Evolutionary conservation across 2,329 filamentous ascomycete species (phyloP).

Genomic region (Capronia coronata): DNA sequence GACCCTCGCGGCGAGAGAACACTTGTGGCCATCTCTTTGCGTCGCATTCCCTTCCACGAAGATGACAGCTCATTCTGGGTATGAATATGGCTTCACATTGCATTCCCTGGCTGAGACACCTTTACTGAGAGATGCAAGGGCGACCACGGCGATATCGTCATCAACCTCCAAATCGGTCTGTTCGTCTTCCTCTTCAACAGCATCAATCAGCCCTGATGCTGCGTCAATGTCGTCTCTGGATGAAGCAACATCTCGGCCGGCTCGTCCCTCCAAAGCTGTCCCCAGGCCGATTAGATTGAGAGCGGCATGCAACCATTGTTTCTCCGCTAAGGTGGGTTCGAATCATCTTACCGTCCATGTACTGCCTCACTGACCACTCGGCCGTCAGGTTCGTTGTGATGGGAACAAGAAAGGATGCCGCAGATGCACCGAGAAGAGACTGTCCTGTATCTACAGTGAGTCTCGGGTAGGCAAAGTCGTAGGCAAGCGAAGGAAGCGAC

Average conservation of each 20-base stretch:
- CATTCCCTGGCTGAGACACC: slow-evolving; percentile 18
- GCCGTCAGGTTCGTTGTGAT: slow-evolving; percentile 27
- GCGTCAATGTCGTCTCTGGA: slow-evolving; percentile 1
- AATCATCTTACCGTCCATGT: not conserved
- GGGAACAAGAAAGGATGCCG: slow-evolving; percentile 27
- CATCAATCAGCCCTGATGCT: not conserved
- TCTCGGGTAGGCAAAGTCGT: slow-evolving; percentile 28
- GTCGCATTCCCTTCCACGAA: not conserved
- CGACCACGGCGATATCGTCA: slow-evolving; percentile 7
- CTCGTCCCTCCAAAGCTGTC: slow-evolving; percentile 12
- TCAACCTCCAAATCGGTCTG: slow-evolving; percentile 1
- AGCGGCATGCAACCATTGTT: slow-evolving; percentile 28
- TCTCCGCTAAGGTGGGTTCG: slow-evolving; percentile 26
- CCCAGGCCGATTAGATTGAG: slow-evolving; percentile 27
- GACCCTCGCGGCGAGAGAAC: not conserved
- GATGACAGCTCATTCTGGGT: slow-evolving; percentile 16
- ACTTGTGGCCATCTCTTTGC: not conserved
- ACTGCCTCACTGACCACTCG: slow-evolving; percentile 1
- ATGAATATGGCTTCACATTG: slow-evolving; percentile 12
- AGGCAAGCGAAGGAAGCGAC: slow-evolving; percentile 28
- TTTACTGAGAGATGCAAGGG: slow-evolving; percentile 21
- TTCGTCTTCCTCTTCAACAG: slow-evolving; percentile 1
- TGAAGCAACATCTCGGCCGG: slow-evolving; percentile 9
- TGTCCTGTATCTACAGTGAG: slow-evolving; percentile 28
- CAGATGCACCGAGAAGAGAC: slow-evolving; percentile 26